Conservation (phyloP, 108 stramenopile species). For the Fragilaria radians region DNA sequence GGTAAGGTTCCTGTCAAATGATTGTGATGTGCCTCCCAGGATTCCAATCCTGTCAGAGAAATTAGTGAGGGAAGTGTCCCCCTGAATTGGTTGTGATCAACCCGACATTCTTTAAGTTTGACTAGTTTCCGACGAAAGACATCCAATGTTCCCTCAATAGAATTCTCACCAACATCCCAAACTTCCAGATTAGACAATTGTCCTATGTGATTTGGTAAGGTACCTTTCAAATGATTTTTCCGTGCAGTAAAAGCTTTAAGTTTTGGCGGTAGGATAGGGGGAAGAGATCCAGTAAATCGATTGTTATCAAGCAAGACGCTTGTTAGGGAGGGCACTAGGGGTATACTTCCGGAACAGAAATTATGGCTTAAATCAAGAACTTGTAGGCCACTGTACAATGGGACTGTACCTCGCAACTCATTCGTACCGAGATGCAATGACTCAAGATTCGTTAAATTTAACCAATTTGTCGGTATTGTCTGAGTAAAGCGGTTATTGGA, state of each 20-base stretch:
- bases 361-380: constrained; percentile 1
- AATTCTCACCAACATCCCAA: not conserved
- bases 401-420: not conserved
- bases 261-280: not conserved
- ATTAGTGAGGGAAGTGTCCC: not conserved
- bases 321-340: not conserved
- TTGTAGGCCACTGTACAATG: not conserved
- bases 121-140: not conserved
- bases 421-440: not conserved
- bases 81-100: not conserved
- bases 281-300: not conserved
- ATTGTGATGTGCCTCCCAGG: not conserved
- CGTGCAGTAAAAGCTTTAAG: not conserved
- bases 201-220: not conserved
- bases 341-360: not conserved
- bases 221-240: not conserved
- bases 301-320: not conserved
- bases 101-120: not conserved
- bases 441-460: not conserved
- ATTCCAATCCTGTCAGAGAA: not conserved
- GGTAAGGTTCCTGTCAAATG: not conserved
- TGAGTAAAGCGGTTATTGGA: not conserved
- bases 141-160: not conserved
- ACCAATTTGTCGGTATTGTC: not conserved
- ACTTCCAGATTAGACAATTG: not conserved